Base-by-base conservation (phyloP, 306 rosid genomes). In the Hylodesmum podocarpum region DNA sequence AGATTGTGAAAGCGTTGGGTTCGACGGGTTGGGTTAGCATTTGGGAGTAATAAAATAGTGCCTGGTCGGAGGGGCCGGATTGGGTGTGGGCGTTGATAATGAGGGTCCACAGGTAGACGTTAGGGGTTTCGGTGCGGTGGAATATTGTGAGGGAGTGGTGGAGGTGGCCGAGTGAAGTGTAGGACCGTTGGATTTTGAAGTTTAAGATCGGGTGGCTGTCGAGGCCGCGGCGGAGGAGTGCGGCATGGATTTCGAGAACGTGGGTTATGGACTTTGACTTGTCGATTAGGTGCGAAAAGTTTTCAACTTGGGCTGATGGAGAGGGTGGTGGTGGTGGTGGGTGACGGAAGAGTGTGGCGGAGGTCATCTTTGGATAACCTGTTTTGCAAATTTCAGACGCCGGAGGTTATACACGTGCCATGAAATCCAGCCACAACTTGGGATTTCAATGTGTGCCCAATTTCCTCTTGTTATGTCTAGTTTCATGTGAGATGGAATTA, bases 121-220 rank as follows among this genome's bases (percentile, higher is more conserved):
- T 80, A 49, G 90, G 97, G 47, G 40, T 66, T 13, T 57, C 84
- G 78, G 89, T 83, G 36, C 50, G 78, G 53, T 84, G 71, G 76
- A 93, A 93, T 81, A 93, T 90, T 57, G 86, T 15, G 4, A 87
- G 87, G 46, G 96, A 84, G 86, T 84, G 83, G 83, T 87, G 83
- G 68, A 89, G 96, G 83, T 86, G 88, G 78, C 93, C 88, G 7
- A 81, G 40, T n/a, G 90, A 55, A 79, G 92, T 76, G 89, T 91
- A 93, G 27, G 96, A 85, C 47, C 96, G 98, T 78, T 89, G 98
- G 78, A 93, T 97, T 73, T 91, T 91, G 89, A 93, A 93, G 83
- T 87, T 87, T 34, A 93, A 63, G 78, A 89, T 79, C 15, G 93
- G 88, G 81, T 93, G 86, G 37, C 78, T 67, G 84, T 91, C 55